These are phyloP conservation scores for Friedmanniomyces endolithicus DNA, from an alignment of 495 filamentous ascomycete species.

Conservation along the genomic window DNA sequence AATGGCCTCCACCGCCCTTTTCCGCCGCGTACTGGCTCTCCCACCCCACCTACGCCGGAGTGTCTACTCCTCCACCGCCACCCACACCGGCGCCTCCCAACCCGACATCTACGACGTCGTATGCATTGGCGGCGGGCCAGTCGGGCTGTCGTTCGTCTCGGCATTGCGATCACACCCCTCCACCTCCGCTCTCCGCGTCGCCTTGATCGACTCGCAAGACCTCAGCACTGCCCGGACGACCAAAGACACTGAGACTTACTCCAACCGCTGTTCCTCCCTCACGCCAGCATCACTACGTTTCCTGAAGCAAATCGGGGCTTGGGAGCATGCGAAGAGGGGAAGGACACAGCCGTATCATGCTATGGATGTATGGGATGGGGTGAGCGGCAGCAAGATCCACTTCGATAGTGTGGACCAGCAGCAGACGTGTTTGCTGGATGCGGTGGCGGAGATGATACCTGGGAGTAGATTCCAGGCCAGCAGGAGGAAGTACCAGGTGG, in stretches of 20 bases:
- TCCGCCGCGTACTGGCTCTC: slow-evolving; percentile 10
- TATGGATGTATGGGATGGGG: slow-evolving; percentile 96
- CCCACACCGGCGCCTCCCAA: neutral
- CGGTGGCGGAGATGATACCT: slow-evolving; percentile 16
- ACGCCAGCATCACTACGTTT: slow-evolving; percentile 63
- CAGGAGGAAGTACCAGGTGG: slow-evolving; percentile 2
- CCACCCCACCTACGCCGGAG: slow-evolving; percentile 8
- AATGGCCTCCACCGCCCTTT: neutral
- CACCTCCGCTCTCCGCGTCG: slow-evolving; percentile 67
- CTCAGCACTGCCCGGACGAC: slow-evolving; percentile 51
- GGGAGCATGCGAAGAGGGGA: slow-evolving; percentile 55
- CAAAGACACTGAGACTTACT: slow-evolving; percentile 59
- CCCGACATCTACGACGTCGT: slow-evolving; percentile 83
- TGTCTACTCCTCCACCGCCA: slow-evolving; percentile 6
- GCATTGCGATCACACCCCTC: slow-evolving; percentile 66
- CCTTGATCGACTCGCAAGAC: slow-evolving; percentile 82
- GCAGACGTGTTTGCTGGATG: slow-evolving; percentile 6
- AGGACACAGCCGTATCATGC: slow-evolving; percentile 80
- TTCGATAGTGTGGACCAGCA: slow-evolving; percentile 54
- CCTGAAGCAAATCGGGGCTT: slow-evolving; percentile 58
- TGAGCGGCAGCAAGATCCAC: slow-evolving; percentile 70
- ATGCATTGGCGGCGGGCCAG: slow-evolving; percentile 92
- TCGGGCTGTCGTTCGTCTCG: slow-evolving; percentile 75
- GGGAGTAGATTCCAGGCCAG: slow-evolving; percentile 12
- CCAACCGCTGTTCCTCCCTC: slow-evolving; percentile 87